Evolutionary conservation across 169 alveolate species (phyloP).

Genomic region (Cryptosporidium viatorum): DNA sequence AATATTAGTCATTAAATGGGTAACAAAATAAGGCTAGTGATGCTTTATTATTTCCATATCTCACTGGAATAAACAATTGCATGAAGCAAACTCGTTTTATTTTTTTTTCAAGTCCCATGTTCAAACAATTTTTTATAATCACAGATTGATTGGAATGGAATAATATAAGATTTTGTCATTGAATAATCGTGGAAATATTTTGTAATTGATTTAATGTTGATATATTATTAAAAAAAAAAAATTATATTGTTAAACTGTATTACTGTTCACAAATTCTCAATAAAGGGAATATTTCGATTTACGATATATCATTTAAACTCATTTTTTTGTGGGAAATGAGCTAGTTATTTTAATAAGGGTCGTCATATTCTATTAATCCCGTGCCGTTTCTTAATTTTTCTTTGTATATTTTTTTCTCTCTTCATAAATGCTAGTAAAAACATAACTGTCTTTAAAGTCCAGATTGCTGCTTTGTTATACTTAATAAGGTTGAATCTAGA

Average conservation of each 20-base stretch:
- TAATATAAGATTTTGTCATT: not conserved
- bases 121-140: not conserved
- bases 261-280: not conserved
- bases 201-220: not conserved
- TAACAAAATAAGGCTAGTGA: not conserved
- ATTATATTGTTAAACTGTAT: not conserved
- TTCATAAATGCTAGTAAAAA: not conserved
- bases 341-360: not conserved
- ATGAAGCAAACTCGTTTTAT: not conserved
- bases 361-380: not conserved
- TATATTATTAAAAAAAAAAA: not conserved
- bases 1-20: not conserved
- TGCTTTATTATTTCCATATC: too few relatives aligned
- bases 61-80: not conserved
- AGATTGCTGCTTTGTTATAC: too few relatives aligned
- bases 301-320: not conserved
- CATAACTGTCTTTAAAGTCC: not conserved
- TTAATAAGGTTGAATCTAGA: too few relatives aligned
- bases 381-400: not conserved
- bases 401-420: not conserved
- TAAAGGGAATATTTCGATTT: not conserved
- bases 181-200: not conserved
- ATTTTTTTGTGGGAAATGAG: slow-evolving; percentile 9
- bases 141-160: not conserved
- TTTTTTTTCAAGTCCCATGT: not conserved